A percentile compares a stretch with the other conserved stretches of the same genome.
These are phyloP conservation scores for Graphilbum ipis-grandicollis DNA, from an alignment of 2,329 filamentous ascomycete species.

Conservation along the genomic window DNA sequence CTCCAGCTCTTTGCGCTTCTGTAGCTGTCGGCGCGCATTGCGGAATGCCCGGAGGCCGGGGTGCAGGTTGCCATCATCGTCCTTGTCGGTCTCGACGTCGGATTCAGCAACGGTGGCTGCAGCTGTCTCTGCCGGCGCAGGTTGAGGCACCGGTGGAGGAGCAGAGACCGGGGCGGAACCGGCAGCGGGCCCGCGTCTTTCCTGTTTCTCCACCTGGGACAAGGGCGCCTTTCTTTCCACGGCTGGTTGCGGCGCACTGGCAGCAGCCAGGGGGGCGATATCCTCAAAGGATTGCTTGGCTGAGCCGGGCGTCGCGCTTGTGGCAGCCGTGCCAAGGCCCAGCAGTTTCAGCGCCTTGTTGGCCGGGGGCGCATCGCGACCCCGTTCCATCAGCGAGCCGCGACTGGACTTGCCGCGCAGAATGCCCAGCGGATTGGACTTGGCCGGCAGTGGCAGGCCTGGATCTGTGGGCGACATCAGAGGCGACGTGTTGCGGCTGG, in stretches of 20 bases:
- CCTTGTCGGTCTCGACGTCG: slow-evolving; percentile 10
- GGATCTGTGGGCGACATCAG: slow-evolving; percentile 18
- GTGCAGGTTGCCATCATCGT: slow-evolving; percentile 23
- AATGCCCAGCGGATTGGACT: slow-evolving; percentile 43
- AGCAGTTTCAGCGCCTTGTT: slow-evolving; percentile 49
- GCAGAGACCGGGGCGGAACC: too few species aligned
- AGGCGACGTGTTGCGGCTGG: slow-evolving; percentile 26
- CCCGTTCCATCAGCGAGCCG: slow-evolving; percentile 40
- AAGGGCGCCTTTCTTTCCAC: neutral
- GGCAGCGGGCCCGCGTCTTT: too few species aligned
- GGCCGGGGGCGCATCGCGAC: slow-evolving; percentile 28
- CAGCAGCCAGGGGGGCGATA: neutral
- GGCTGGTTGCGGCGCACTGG: neutral
- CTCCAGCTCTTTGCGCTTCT: slow-evolving; percentile 37
- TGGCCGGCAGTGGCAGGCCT: slow-evolving; percentile 16
- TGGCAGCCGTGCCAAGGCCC: slow-evolving; percentile 29
- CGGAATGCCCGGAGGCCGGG: slow-evolving; percentile 38
- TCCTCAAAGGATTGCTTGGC: slow-evolving; percentile 20
- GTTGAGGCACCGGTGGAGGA: too few species aligned
- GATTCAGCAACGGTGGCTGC: neutral
- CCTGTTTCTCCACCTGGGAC: neutral
- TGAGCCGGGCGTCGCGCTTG: slow-evolving; percentile 22
- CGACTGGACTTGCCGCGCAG: slow-evolving; percentile 50
- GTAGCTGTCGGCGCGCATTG: slow-evolving; percentile 38
- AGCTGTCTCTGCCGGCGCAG: neutral